phyloP scores from a whole-genome alignment of 371 early-diverging fungal genomes.

The Mortierella sp. region DNA sequence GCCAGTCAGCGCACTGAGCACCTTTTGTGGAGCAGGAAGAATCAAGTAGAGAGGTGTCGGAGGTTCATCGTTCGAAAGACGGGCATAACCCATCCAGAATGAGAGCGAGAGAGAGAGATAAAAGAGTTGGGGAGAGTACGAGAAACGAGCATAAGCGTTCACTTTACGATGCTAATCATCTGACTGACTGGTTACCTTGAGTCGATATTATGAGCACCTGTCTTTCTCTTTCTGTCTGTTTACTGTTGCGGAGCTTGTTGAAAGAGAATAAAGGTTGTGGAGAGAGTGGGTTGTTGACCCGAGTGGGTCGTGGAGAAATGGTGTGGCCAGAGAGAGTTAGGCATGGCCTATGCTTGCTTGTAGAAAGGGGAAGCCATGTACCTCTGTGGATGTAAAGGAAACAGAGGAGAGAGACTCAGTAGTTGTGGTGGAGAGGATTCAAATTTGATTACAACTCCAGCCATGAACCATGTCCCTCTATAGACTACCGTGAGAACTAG shows the following conservation, averaged over 20 bases:
- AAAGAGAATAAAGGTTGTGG: background rate
- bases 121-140: background rate
- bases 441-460: background rate
- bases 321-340: background rate
- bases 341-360: background rate
- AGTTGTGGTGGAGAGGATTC: too few species aligned
- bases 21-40: conserved; percentile 2
- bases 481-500: too few species aligned
- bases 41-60: background rate
- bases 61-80: background rate
- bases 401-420: background rate
- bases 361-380: background rate
- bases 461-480: background rate
- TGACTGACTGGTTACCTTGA: background rate
- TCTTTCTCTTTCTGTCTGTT: background rate
- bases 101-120: background rate
- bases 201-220: background rate
- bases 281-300: background rate
- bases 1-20: background rate
- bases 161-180: conserved; percentile 5
- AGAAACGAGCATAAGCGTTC: background rate
- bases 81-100: background rate
- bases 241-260: background rate
- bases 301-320: background rate
- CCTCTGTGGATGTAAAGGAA: background rate